Conservation (phyloP, 108 stramenopile genomes). For the Cyclotella choctawhatcheeana region DNA sequence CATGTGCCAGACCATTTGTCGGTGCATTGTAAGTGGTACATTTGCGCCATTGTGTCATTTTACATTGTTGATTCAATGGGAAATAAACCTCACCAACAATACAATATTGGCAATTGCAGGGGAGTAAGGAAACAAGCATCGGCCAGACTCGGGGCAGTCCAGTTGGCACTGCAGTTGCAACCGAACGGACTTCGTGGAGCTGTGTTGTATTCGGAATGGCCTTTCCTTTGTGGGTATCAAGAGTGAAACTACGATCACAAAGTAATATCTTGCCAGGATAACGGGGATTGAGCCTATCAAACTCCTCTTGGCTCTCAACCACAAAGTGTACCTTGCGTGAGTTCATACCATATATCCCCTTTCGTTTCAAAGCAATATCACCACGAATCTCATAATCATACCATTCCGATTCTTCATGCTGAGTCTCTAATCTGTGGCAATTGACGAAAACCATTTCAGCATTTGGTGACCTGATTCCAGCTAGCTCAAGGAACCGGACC, state of each 20-base stretch:
- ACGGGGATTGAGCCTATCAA: not conserved
- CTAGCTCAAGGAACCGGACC: not conserved
- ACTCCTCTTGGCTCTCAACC: conserved; percentile 13
- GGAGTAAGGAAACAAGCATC: not conserved
- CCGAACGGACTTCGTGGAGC: conserved; percentile 11
- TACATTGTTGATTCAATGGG: not conserved
- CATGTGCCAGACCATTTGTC: no score
- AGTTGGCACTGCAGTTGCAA: not conserved
- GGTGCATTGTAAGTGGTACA: no score
- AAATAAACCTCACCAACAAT: no score
- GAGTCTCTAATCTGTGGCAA: not conserved
- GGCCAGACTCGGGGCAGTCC: conserved; percentile 1
- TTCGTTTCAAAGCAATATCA: conserved; percentile 9
- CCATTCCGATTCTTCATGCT: conserved; percentile 12
- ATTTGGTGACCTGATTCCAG: not conserved
- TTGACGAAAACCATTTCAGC: not conserved
- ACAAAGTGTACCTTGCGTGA: conserved; percentile 12
- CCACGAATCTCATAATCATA: not conserved
- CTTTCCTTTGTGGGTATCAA: not conserved
- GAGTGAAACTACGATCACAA: conserved; percentile 8
- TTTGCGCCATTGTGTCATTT: not conserved
- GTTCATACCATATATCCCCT: conserved; percentile 14
- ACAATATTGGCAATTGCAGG: conserved; percentile 4
- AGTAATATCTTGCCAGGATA: conserved; percentile 19
- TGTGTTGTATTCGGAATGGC: not conserved